These are phyloP conservation scores for Penicillium rolfsii DNA, from an alignment of 2,329 filamentous ascomycete genomes.

Conservation along the genomic window DNA sequence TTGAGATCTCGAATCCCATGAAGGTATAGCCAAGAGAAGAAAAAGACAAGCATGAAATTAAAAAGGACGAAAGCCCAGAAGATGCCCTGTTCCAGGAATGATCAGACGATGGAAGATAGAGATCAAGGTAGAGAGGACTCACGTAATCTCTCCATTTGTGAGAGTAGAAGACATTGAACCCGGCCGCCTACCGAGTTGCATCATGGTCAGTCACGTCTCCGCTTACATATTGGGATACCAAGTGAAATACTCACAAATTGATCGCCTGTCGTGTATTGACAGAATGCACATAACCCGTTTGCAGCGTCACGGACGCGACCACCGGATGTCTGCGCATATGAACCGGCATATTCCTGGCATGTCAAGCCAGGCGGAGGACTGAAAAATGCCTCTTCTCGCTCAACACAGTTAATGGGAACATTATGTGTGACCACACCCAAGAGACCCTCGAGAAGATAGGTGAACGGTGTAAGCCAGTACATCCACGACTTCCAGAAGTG, in stretches of 20 bases:
- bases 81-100: constrained; percentile 50
- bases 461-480: constrained; percentile 70
- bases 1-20: constrained; percentile 39
- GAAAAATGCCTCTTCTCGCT: constrained; percentile 64
- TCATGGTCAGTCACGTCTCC: not conserved
- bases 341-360: constrained; percentile 62
- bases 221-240: not conserved
- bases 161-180: constrained; percentile 63
- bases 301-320: constrained; percentile 64
- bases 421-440: constrained; percentile 60
- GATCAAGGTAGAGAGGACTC: constrained; percentile 28
- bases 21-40: constrained; percentile 60
- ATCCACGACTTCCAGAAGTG: constrained; percentile 69
- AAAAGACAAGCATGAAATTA: constrained; percentile 61
- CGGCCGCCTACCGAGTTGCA: constrained; percentile 32
- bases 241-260: constrained; percentile 54
- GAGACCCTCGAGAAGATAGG: constrained; percentile 67
- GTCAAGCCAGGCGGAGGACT: constrained; percentile 60
- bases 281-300: constrained; percentile 65
- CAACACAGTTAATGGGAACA: constrained; percentile 59
- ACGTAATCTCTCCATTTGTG: constrained; percentile 68
- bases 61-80: constrained; percentile 67
- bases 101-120: not conserved
- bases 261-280: constrained; percentile 64
- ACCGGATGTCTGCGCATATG: constrained; percentile 58